Conservation (phyloP, 805 yeast species). For the Cyberlindnera euphorbiiphila region DNA sequence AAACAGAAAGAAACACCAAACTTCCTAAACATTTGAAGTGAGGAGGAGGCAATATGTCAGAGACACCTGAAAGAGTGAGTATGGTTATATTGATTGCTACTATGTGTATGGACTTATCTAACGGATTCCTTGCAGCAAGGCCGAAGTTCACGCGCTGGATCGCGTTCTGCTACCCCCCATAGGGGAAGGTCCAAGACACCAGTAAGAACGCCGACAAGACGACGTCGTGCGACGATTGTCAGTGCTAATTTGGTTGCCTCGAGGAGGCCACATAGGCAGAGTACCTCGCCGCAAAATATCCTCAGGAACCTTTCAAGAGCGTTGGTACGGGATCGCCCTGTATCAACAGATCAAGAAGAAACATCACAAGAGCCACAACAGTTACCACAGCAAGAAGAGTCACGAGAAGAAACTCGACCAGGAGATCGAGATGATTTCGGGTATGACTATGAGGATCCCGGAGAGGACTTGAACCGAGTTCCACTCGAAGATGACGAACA, state of each 20-base stretch:
- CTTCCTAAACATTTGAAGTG: too few species aligned
- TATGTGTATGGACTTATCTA: not conserved
- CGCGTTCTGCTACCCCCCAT: conserved; percentile 15
- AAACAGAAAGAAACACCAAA: too few species aligned
- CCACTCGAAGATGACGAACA: not conserved
- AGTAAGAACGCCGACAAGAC: conserved; percentile 24
- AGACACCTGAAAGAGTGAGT: conserved; percentile 12
- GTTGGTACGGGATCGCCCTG: conserved; percentile 12
- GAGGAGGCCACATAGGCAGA: conserved; percentile 17
- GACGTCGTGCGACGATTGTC: conserved; percentile 24
- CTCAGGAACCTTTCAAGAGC: conserved; percentile 24
- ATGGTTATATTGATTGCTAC: not conserved
- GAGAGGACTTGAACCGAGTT: conserved; percentile 1
- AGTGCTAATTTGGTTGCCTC: conserved; percentile 24
- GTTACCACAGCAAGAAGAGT: not conserved
- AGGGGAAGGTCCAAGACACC: conserved; percentile 21
- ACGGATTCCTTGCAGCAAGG: conserved; percentile 5
- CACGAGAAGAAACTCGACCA: not conserved
- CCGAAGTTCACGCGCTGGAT: conserved; percentile 6
- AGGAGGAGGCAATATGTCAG: too few species aligned
- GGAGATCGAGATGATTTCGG: not conserved
- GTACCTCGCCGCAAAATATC: conserved; percentile 23
- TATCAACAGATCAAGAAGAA: conserved; percentile 1
- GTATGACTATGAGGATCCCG: not conserved
- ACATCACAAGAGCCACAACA: not conserved